These are phyloP conservation scores for Ceratobasidium sp. DNA, from an alignment of 1,284 basidiomycete species.

Conservation along the genomic window DNA sequence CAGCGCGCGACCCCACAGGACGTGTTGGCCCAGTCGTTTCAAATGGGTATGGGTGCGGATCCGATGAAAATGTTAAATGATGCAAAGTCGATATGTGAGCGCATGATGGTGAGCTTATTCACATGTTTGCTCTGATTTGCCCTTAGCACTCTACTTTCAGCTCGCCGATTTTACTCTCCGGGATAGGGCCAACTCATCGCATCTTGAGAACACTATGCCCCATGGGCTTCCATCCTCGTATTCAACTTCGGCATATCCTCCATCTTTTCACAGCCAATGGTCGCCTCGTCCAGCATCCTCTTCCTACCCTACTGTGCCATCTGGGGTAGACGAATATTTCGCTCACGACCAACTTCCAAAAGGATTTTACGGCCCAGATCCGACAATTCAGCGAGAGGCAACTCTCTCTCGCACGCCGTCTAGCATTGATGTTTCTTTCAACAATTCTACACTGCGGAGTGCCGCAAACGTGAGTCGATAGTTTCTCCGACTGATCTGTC, in stretches of 20 bases:
- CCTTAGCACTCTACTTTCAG: conserved; percentile 21
- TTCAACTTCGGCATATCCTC: conserved; percentile 44
- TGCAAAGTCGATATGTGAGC: conserved; percentile 46
- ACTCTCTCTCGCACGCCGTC: conserved; percentile 35
- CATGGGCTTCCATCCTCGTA: conserved; percentile 24
- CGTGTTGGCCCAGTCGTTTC: conserved; percentile 45
- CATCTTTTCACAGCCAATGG: conserved; percentile 40
- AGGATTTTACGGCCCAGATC: conserved; percentile 41
- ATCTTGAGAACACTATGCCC: conserved; percentile 42
- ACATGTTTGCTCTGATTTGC: conserved; percentile 1
- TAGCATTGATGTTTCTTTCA: conserved; percentile 42
- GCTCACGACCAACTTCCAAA: conserved; percentile 40
- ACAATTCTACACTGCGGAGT: conserved; percentile 42
- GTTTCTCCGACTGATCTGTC: conserved; percentile 44
- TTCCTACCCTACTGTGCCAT: conserved; percentile 37
- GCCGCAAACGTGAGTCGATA: conserved; percentile 46
- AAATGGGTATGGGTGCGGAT: conserved; percentile 40
- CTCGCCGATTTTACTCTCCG: conserved; percentile 40
- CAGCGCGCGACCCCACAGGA: conserved; percentile 42
- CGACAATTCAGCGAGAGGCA: conserved; percentile 46
- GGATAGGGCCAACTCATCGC: conserved; percentile 30
- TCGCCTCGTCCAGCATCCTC: conserved; percentile 36
- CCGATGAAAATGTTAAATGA: conserved; percentile 44
- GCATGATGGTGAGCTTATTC: conserved; percentile 45
- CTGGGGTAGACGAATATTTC: conserved; percentile 45